Percentiles rank a stretch among this genome's conserved stretches.
Evolutionary conservation across 495 filamentous ascomycete species (phyloP).

Genomic region (Jackrogersella minutella): DNA sequence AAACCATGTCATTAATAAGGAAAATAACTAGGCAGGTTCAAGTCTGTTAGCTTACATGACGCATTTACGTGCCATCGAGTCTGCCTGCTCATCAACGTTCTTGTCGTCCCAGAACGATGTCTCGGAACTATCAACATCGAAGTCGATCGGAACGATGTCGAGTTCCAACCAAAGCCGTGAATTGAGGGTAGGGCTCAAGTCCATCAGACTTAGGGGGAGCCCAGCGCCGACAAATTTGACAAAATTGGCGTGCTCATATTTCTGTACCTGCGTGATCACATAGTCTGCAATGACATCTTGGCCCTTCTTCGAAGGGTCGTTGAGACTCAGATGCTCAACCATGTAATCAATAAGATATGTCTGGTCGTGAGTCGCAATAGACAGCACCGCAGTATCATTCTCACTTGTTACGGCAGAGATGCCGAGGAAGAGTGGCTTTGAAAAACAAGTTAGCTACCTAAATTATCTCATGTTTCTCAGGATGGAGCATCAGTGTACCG

Average conservation of each 20-base stretch:
- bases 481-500: constrained; percentile 44
- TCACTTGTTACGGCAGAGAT: constrained; percentile 63
- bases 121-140: constrained; percentile 57
- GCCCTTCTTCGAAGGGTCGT: constrained; percentile 46
- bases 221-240: constrained; percentile 75
- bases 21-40: background rate
- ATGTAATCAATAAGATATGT: constrained; percentile 82
- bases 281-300: constrained; percentile 62
- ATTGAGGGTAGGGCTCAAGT: constrained; percentile 66
- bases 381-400: constrained; percentile 61
- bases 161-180: constrained; percentile 82
- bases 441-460: constrained; percentile 28
- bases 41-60: constrained; percentile 32
- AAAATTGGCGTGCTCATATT: constrained; percentile 67
- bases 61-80: constrained; percentile 85
- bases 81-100: constrained; percentile 81
- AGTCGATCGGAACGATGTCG: constrained; percentile 76
- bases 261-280: constrained; percentile 59
- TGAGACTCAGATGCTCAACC: constrained; percentile 61
- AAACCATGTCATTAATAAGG: constrained; percentile 5
- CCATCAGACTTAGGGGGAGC: constrained; percentile 58
- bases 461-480: background rate
- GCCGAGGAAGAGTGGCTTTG: constrained; percentile 70
- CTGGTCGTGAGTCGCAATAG: constrained; percentile 77
- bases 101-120: constrained; percentile 61